Evolutionary conservation across 805 yeast genomes (phyloP), one percentile per base, ranked within the genome.

Genomic region (Lipomyces sp.): DNA sequence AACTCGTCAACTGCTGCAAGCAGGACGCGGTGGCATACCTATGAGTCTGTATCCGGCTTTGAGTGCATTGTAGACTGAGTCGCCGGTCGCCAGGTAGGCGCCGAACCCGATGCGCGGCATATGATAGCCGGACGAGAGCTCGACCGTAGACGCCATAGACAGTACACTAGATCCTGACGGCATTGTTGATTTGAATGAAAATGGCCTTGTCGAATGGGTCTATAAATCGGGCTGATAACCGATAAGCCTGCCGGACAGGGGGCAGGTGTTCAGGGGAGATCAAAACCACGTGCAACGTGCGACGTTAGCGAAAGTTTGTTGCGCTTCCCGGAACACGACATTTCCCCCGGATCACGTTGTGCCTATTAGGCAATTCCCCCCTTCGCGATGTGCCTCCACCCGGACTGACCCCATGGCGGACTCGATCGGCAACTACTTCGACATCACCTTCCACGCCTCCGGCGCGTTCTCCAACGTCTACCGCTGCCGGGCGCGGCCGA

Each of bases 41-140:
- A 86, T 70, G 61, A 83, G 91, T 58, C 93, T 76, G 65, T 83
- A 86, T 0, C 95, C 95, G 13, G 65, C 69, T 29, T 72, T 67
- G 51, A 86, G 72, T 1, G 90, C 93, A 28, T 72, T 64, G 58
- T 75, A 72, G 0, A 81, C 83, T 24, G 80, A 61, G 0, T 71
- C 67, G n/a, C 43, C 55, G n/a, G 41, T 22, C 3, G 43, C 41
- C 4, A 28, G 33, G 29, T 36, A 51, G 4, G 43, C 55, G n/a
- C 55, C 55, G 29, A 43, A 51, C 1, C 52, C 55, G 31, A 51
- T 51, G 23, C 39, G 33, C 21, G 55, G 55, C 13, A 51, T 51
- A 5, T 14, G 11, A 8, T 33, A 6, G 1, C 48, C 55, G 5
- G 55, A 51, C 5, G 40, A 19, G 21, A 51, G 52, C 39, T 39